Conservation (phyloP, 768 basidiomycete genomes). For the Lenzites betulinus region DNA sequence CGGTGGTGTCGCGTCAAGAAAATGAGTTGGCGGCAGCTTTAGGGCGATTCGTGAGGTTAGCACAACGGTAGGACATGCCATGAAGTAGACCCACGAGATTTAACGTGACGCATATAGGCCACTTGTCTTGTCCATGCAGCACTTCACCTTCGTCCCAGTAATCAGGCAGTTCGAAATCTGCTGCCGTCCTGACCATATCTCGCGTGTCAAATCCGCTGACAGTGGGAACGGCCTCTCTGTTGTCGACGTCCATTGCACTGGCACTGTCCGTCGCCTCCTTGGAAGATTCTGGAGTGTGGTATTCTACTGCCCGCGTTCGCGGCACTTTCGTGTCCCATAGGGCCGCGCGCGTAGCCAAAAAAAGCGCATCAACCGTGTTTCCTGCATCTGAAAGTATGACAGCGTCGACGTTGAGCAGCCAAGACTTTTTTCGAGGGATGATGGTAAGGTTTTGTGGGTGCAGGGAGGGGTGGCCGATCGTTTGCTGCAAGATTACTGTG, state of each 20-base stretch:
- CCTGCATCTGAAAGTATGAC: conserved; percentile 74
- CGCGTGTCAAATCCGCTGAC: conserved; percentile 62
- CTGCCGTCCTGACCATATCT: conserved; percentile 45
- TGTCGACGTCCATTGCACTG: conserved; percentile 61
- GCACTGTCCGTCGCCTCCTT: conserved; percentile 25
- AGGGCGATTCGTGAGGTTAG: neutral
- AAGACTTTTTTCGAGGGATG: conserved; percentile 56
- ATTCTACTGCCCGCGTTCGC: conserved; percentile 68
- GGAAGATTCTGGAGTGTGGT: conserved; percentile 46
- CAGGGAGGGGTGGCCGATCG: conserved; percentile 65
- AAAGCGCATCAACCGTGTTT: conserved; percentile 74
- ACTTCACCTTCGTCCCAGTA: conserved; percentile 85
- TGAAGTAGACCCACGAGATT: conserved; percentile 59
- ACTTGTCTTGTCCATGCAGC: conserved; percentile 58
- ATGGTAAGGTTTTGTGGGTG: conserved; percentile 64
- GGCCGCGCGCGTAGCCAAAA: conserved; percentile 78
- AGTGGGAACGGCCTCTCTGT: conserved; percentile 22
- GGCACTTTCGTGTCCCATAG: conserved; percentile 84
- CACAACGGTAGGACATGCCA: neutral
- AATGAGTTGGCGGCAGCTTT: conserved; percentile 61
- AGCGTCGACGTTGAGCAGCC: conserved; percentile 78
- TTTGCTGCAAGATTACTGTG: conserved; percentile 60
- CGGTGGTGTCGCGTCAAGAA: conserved; percentile 69
- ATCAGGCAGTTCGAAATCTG: conserved; percentile 86
- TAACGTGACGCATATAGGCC: conserved; percentile 80